phyloP scores from a whole-genome alignment of 768 basidiomycete genomes.

The Pleurotus salmoneostramineus region DNA sequence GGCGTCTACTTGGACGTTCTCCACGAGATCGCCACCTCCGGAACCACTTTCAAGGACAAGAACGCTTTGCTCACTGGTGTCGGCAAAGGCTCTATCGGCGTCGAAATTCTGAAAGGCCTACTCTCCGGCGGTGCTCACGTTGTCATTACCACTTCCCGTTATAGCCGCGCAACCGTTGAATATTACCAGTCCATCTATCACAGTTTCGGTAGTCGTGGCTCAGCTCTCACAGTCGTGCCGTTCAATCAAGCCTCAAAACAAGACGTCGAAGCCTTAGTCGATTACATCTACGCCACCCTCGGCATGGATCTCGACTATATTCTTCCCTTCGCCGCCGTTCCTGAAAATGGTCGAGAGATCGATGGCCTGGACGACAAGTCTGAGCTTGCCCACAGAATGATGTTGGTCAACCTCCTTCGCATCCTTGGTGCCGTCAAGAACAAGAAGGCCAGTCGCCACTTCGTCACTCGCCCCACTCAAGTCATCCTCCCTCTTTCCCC shows the following conservation, averaged over 20 bases:
- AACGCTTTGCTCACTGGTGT: conserved; percentile 98
- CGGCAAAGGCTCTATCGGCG: conserved; percentile 96
- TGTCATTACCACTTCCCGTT: conserved; percentile 96
- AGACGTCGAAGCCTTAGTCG: conserved; percentile 95
- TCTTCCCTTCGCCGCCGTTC: conserved; percentile 96
- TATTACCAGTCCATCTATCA: conserved; percentile 99
- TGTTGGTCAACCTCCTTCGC: conserved; percentile 95
- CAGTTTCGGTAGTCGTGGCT: conserved; percentile 89
- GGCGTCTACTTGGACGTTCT: conserved; percentile 94
- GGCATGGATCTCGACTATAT: conserved; percentile 98
- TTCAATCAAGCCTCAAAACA: conserved; percentile 99
- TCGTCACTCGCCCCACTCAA: conserved; percentile 97
- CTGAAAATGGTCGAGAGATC: conserved; percentile 98
- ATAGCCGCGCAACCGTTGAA: conserved; percentile 92
- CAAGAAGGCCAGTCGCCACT: conserved; percentile 96
- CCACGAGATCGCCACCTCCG: conserved; percentile 97
- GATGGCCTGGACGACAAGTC: conserved; percentile 96
- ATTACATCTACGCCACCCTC: conserved; percentile 95
- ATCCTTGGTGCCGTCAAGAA: conserved; percentile 96
- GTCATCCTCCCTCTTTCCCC: conserved; percentile 97
- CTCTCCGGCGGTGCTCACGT: conserved; percentile 95
- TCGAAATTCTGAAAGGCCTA: conserved; percentile 95
- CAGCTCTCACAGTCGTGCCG: conserved; percentile 96
- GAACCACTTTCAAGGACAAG: conserved; percentile 98
- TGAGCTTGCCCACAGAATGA: conserved; percentile 96